phyloP scores from a whole-genome alignment of 2,329 filamentous ascomycete genomes.

The Penicillium sclerotigenum region DNA sequence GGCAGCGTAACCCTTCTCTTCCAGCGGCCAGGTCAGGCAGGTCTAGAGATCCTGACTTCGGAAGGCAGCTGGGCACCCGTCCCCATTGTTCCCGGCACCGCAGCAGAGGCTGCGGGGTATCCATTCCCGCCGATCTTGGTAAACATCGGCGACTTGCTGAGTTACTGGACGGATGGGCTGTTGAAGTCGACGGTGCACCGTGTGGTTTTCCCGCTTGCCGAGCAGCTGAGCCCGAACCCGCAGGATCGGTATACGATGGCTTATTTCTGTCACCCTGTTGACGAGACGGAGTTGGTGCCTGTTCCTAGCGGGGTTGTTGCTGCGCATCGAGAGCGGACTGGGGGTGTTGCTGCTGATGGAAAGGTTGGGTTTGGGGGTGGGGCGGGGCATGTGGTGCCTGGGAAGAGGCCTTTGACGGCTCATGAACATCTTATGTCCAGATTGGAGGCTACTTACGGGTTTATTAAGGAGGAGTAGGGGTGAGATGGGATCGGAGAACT shows the following conservation, averaged over 20 bases:
- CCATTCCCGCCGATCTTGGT: slow-evolving; percentile 66
- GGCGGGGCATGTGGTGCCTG: slow-evolving; percentile 32
- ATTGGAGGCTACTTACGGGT: slow-evolving; percentile 58
- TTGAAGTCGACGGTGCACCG: slow-evolving; percentile 85
- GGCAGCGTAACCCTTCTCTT: slow-evolving; percentile 70
- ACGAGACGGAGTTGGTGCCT: slow-evolving; percentile 52
- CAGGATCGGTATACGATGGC: slow-evolving; percentile 57
- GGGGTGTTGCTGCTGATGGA: slow-evolving; percentile 19
- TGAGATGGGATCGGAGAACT: not conserved
- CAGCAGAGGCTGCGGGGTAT: slow-evolving; percentile 35
- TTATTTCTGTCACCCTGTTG: slow-evolving; percentile 62
- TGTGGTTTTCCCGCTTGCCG: slow-evolving; percentile 66
- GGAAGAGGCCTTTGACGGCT: slow-evolving; percentile 51
- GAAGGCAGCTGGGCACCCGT: slow-evolving; percentile 61
- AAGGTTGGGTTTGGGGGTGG: slow-evolving; percentile 43
- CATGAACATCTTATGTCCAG: slow-evolving; percentile 57
- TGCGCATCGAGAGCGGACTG: slow-evolving; percentile 33
- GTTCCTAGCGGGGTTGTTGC: slow-evolving; percentile 54
- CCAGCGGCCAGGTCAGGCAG: slow-evolving; percentile 78
- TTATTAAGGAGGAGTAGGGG: slow-evolving; percentile 25
- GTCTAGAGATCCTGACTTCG: slow-evolving; percentile 73
- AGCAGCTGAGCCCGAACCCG: slow-evolving; percentile 36
- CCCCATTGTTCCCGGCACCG: slow-evolving; percentile 56
- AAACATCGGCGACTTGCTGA: slow-evolving; percentile 69
- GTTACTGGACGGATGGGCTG: slow-evolving; percentile 87